Evolutionary conservation across 2,329 filamentous ascomycete genomes (phyloP).

Genomic region (Dothideomycetidae sp.): DNA sequence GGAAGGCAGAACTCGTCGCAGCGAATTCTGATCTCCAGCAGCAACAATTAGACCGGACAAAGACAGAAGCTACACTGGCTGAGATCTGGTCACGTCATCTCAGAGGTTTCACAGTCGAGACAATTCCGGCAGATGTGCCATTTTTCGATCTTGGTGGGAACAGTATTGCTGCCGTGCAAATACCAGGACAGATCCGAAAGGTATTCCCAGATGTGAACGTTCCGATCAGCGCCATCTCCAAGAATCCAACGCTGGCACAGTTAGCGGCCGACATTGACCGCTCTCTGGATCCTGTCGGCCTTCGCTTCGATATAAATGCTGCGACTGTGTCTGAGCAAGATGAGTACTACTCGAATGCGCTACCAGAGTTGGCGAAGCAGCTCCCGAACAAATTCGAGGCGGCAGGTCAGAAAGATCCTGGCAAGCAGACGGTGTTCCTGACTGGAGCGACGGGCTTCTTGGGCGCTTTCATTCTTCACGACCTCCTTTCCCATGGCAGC

Average conservation of each 20-base stretch:
- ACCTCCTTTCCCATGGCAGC: conserved; percentile 44
- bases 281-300: conserved; percentile 34
- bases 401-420: conserved; percentile 19
- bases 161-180: conserved; percentile 65
- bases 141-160: conserved; percentile 77
- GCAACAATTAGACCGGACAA: conserved; percentile 34
- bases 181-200: conserved; percentile 56
- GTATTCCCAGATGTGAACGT: conserved; percentile 50
- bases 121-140: conserved; percentile 45
- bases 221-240: conserved; percentile 56
- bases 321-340: conserved; percentile 29
- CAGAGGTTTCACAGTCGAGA: conserved; percentile 49
- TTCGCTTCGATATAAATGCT: conserved; percentile 32
- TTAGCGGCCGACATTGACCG: conserved; percentile 41
- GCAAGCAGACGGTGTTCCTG: conserved; percentile 51
- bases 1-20: conserved; percentile 50
- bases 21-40: conserved; percentile 28
- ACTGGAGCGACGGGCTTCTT: conserved; percentile 87
- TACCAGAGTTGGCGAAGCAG: conserved; percentile 35
- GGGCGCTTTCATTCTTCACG: conserved; percentile 63
- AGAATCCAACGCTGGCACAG: conserved; percentile 46
- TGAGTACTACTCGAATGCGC: conserved; percentile 38
- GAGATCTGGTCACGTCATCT: conserved; percentile 62
- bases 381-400: conserved; percentile 31
- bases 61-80: conserved; percentile 54